phyloP scores from a whole-genome alignment of 352 stramenopile species.

The Phytophthora idaei region DNA sequence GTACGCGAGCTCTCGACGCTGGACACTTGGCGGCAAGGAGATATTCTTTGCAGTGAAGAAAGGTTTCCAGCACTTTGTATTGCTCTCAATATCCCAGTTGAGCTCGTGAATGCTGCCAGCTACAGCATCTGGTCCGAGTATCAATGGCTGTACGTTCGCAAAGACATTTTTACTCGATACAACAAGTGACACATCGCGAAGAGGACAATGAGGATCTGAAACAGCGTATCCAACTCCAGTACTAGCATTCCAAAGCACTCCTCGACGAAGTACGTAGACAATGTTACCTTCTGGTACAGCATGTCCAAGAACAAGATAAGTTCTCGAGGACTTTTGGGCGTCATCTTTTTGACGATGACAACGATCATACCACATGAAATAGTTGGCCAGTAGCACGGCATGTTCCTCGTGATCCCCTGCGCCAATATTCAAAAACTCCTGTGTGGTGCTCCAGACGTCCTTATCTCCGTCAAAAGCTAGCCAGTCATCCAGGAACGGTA shows the following conservation, averaged over 20 bases:
- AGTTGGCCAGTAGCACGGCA: conserved; percentile 92
- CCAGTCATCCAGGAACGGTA: conserved; percentile 93
- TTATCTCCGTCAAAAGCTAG: conserved; percentile 77
- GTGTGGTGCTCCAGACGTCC: conserved; percentile 90
- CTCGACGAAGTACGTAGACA: conserved; percentile 80
- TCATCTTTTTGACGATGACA: conserved; percentile 34
- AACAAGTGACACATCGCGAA: conserved; percentile 87
- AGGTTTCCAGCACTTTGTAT: conserved; percentile 85
- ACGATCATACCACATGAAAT: conserved; percentile 86
- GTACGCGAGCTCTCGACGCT: conserved; percentile 69
- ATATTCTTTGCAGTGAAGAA: conserved; percentile 62
- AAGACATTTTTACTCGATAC: conserved; percentile 91
- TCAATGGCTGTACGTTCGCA: conserved; percentile 82
- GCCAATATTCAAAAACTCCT: conserved; percentile 91
- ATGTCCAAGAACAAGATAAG: conserved; percentile 89
- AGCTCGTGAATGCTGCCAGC: conserved; percentile 54
- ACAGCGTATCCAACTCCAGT: conserved; percentile 79
- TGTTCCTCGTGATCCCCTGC: conserved; percentile 92
- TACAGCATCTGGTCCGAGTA: neutral
- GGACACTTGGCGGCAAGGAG: conserved; percentile 38
- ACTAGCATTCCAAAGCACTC: conserved; percentile 91
- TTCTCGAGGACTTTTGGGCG: conserved; percentile 18
- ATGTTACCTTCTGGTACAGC: conserved; percentile 88
- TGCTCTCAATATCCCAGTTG: conserved; percentile 83
- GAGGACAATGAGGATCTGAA: conserved; percentile 80